phyloP scores from a whole-genome alignment of 768 basidiomycete species.

The Ramaria sp. region DNA sequence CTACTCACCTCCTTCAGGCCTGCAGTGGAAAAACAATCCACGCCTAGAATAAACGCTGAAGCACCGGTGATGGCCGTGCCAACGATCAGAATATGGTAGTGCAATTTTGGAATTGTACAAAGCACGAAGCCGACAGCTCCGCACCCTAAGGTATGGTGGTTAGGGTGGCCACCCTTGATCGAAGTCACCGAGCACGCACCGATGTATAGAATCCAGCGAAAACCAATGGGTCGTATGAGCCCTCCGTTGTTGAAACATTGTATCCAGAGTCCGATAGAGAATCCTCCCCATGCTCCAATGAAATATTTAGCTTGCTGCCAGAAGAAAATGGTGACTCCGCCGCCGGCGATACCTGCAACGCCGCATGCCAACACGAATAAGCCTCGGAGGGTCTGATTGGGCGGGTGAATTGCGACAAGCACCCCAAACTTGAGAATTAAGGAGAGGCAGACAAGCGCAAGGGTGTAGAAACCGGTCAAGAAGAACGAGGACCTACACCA shows the following conservation, averaged over 20 bases:
- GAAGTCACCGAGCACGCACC: constrained; percentile 32
- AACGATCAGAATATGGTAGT: constrained; percentile 77
- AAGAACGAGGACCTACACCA: constrained; percentile 79
- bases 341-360: constrained; percentile 75
- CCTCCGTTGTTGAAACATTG: constrained; percentile 80
- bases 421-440: constrained; percentile 87
- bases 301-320: constrained; percentile 84
- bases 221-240: constrained; percentile 62
- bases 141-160: constrained; percentile 37
- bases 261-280: constrained; percentile 78
- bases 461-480: constrained; percentile 82
- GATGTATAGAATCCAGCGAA: constrained; percentile 85
- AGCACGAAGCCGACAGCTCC: constrained; percentile 71
- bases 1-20: constrained; percentile 79
- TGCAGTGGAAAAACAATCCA: constrained; percentile 88
- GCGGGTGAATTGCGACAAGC: constrained; percentile 72
- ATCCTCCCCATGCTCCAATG: constrained; percentile 60
- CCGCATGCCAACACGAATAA: constrained; percentile 79
- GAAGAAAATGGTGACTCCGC: constrained; percentile 83
- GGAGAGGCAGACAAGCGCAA: constrained; percentile 76
- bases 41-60: constrained; percentile 81
- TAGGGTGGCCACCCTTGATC: constrained; percentile 1
- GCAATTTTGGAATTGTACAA: constrained; percentile 77
- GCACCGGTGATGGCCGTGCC: constrained; percentile 88
- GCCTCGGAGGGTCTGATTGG: constrained; percentile 67